Conservation (phyloP, 1,139 yeast genomes). For the Petasospora fabianii region DNA sequence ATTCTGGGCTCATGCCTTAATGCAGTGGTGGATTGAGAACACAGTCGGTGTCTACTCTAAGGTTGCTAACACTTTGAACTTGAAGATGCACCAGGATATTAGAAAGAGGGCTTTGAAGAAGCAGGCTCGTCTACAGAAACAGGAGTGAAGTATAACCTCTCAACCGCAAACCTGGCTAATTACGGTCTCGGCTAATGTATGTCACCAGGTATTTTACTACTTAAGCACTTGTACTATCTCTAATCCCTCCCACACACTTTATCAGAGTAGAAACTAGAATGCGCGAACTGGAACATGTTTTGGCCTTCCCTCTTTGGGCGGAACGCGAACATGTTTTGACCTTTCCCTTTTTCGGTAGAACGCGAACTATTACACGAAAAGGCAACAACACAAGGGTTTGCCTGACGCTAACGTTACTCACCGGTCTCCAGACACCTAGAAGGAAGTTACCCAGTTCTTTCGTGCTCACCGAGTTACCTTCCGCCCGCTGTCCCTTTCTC, state of each 20-base stretch:
- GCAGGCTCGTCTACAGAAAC: constrained; percentile 45
- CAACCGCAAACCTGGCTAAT: background rate
- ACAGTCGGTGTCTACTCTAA: constrained; percentile 79
- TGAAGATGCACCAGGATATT: constrained; percentile 73
- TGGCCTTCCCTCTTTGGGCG: constrained; percentile 16
- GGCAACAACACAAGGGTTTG: constrained; percentile 4
- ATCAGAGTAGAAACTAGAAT: background rate
- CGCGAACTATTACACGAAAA: constrained; percentile 7
- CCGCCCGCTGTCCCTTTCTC: no score
- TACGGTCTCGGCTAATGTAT: no score
- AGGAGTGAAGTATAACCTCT: constrained; percentile 3
- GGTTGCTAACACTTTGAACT: constrained; percentile 64
- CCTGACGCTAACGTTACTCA: no score
- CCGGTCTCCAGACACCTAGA: no score
- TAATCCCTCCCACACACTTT: no score
- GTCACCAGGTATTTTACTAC: background rate
- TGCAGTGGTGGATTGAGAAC: constrained; percentile 80
- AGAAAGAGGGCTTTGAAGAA: constrained; percentile 80
- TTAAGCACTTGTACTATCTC: no score
- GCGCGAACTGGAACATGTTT: constrained; percentile 4
- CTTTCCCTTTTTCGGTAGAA: constrained; percentile 14
- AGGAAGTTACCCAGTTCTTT: no score
- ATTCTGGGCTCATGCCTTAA: constrained; percentile 88
- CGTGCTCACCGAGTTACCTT: no score
- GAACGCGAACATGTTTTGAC: constrained; percentile 9